Base-by-base conservation (phyloP, 129 eudicot species). In the Chrysanthemum makinoi region DNA sequence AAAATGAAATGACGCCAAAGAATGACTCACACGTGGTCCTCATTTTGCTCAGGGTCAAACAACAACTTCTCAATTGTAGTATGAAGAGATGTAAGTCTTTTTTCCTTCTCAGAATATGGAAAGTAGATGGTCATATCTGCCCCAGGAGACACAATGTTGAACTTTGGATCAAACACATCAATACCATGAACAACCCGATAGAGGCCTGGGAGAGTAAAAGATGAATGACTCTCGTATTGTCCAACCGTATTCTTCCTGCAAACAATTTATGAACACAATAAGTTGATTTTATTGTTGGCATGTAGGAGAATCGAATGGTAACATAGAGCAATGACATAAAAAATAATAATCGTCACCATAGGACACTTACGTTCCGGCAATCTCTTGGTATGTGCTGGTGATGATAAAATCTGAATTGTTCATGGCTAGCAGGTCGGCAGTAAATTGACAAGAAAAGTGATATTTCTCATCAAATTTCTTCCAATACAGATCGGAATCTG, bases 81-180 rank as follows among this genome's bases (percentile, higher is more conserved):
- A 77, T 95, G 99, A 18, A 95, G 85, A 57, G 94, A 81, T 46
- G 96, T 90, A 12, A 95, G 87, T 59, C 99, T 83, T 61, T 78
- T 88, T 30, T 84, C 99, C 71, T 84, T 81, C 33, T 88, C 91
- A 2, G 88, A 50, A 71, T 84, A 87, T 1, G 97, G 79, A 59
- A 95, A 95, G 75, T 95, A 95, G 54, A 95, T 95, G 69, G 74
- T 13, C 88, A 84, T 89, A 75, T 90, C 96, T 46, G 99, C 95
- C 80, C 97, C 99, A 49, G 99, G 99, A 44, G 99, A 95, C 22
- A 95, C 99, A 57, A 95, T 95, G 62, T 95, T 95, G 89, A 95
- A 95, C 86, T 95, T 95, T n/a, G 97, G 96, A 82, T 95, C 99
- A 58, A 95, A 95, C 18, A 95, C 97, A 63, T 95, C 91, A 62